Evolutionary conservation across 176 grass and related monocot species (phyloP).

Genomic region (Juncus effusus): DNA sequence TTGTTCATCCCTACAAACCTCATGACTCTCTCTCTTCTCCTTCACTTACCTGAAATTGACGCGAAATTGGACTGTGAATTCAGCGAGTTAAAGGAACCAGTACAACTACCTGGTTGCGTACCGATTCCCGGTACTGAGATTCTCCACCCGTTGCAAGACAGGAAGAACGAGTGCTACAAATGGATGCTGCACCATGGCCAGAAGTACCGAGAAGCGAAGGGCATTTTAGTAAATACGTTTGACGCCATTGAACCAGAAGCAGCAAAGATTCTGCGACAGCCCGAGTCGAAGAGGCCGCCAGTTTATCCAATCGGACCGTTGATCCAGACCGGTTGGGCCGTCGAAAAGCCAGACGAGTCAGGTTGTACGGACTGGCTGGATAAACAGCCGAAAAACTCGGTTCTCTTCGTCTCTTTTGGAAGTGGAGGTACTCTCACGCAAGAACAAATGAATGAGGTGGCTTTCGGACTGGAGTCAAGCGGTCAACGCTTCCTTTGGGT

Average conservation of each 20-base stretch:
- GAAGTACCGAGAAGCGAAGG: slow-evolving; percentile 22
- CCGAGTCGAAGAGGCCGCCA: slow-evolving; percentile 1
- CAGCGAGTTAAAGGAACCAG: slow-evolving; percentile 40
- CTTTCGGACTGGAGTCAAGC: slow-evolving; percentile 38
- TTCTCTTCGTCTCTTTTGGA: slow-evolving; percentile 57
- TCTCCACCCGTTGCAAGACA: slow-evolving; percentile 30
- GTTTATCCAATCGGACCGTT: slow-evolving; percentile 52
- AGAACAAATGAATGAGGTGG: slow-evolving; percentile 45
- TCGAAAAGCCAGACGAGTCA: neutral
- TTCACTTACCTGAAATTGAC: slow-evolving; percentile 64
- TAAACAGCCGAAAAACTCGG: slow-evolving; percentile 41
- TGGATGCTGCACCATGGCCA: slow-evolving; percentile 44
- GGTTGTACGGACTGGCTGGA: slow-evolving; percentile 45
- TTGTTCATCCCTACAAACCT: slow-evolving; percentile 60
- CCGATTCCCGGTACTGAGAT: slow-evolving; percentile 48
- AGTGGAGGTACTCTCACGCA: slow-evolving; percentile 43
- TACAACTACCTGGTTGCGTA: slow-evolving; percentile 61
- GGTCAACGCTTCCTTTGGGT: slow-evolving; percentile 51
- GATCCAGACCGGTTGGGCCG: slow-evolving; percentile 22
- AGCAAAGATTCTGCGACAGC: neutral
- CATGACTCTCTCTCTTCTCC: slow-evolving; percentile 35
- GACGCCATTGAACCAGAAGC: slow-evolving; percentile 36
- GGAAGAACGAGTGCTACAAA: slow-evolving; percentile 33
- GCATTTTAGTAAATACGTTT: slow-evolving; percentile 61
- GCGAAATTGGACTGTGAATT: slow-evolving; percentile 32